Conservation (phyloP, 495 filamentous ascomycete genomes). For the Pseudoneurospora amorphoporcata region DNA sequence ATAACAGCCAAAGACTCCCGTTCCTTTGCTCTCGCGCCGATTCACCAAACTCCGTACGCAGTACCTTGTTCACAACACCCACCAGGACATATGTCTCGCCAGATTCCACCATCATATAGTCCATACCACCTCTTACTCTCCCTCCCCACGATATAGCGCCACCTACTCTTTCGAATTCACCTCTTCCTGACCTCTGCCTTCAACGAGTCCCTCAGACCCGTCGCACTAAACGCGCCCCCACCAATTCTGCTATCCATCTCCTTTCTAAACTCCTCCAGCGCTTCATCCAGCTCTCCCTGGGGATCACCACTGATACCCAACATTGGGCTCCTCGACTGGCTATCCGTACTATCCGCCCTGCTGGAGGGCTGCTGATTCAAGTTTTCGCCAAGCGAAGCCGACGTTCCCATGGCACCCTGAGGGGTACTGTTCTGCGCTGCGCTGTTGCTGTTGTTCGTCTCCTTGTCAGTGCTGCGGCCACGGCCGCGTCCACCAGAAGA, state of each 20-base stretch:
- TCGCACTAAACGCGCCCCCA: constrained; percentile 27
- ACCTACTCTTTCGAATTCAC: background rate
- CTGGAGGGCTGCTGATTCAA: constrained; percentile 11
- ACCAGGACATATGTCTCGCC: background rate
- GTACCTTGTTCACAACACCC: background rate
- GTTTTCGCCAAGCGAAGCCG: background rate
- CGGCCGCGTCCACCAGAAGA: background rate
- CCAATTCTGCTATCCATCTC: constrained; percentile 39
- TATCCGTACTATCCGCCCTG: constrained; percentile 29
- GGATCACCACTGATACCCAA: constrained; percentile 74
- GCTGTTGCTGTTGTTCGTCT: background rate
- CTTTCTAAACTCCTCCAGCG: constrained; percentile 59
- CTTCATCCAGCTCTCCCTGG: constrained; percentile 66
- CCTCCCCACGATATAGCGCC: background rate
- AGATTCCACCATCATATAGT: background rate
- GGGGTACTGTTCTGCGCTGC: background rate
- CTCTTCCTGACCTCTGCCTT: background rate
- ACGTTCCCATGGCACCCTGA: background rate
- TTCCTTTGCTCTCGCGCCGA: background rate
- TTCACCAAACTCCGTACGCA: background rate
- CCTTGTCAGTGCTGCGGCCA: background rate
- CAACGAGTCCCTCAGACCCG: background rate
- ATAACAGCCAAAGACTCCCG: background rate
- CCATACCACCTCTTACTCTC: background rate
- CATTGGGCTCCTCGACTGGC: constrained; percentile 39